Percentiles rank a stretch among this genome's conserved stretches.
Evolutionary conservation across 495 filamentous ascomycete species (phyloP).

Genomic region (Aspergillus baeticus): DNA sequence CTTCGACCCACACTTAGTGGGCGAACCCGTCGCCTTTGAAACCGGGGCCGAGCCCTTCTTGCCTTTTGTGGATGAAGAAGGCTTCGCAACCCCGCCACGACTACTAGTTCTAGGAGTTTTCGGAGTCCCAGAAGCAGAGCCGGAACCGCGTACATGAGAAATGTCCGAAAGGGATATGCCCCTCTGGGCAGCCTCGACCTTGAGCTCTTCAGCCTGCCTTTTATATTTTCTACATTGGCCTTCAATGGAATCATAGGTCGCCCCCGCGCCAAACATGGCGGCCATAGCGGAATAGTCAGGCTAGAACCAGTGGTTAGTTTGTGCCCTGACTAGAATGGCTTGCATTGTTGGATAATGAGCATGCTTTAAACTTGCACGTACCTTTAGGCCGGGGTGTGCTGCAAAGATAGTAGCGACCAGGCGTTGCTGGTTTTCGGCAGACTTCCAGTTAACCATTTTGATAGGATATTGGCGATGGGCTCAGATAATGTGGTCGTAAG

Average conservation of each 20-base stretch:
- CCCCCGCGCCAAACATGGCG: constrained; percentile 20
- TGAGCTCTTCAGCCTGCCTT: constrained; percentile 23
- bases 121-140: constrained; percentile 9
- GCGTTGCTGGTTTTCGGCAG: too few species aligned
- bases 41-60: neutral
- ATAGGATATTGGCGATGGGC: too few species aligned
- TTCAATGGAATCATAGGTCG: constrained; percentile 26
- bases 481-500: too few species aligned
- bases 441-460: too few species aligned
- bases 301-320: constrained; percentile 7
- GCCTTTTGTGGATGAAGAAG: constrained; percentile 8
- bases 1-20: constrained; percentile 1
- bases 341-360: neutral
- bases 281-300: constrained; percentile 25
- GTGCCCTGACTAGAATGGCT: neutral
- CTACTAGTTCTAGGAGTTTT: constrained; percentile 18
- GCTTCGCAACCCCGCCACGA: constrained; percentile 16
- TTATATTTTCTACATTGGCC: constrained; percentile 21
- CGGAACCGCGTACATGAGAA: neutral
- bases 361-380: constrained; percentile 24
- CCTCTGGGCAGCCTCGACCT: constrained; percentile 1
- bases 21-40: neutral
- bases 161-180: constrained; percentile 14
- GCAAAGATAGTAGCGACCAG: too few species aligned
- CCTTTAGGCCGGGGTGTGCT: neutral